These are phyloP conservation scores for Asterophora parasitica DNA, from an alignment of 768 basidiomycete genomes.

Conservation along the genomic window DNA sequence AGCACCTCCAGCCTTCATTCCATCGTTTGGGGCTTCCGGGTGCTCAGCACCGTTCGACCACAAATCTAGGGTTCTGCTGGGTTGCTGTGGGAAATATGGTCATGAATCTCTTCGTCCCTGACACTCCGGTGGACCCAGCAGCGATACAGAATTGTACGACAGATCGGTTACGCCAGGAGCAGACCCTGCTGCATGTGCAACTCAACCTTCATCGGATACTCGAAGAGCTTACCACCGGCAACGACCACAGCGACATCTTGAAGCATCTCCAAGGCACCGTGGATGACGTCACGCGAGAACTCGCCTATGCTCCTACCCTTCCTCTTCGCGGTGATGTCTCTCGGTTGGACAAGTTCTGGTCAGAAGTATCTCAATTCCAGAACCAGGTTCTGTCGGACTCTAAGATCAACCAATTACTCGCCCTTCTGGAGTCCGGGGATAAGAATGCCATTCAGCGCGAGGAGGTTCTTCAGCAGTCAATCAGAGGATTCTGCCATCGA, in stretches of 20 bases:
- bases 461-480: conserved; percentile 71
- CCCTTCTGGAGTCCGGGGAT: conserved; percentile 31
- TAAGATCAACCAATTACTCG: conserved; percentile 47
- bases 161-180: conserved; percentile 40
- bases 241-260: conserved; percentile 44
- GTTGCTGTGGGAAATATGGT: conserved; percentile 55
- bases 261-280: conserved; percentile 37
- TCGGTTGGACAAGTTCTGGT: conserved; percentile 64
- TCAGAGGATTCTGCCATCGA: conserved; percentile 73
- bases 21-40: conserved; percentile 10
- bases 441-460: conserved; percentile 48
- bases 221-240: conserved; percentile 55
- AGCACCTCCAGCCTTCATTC: conserved; percentile 25
- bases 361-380: conserved; percentile 74
- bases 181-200: conserved; percentile 40
- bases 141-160: conserved; percentile 48
- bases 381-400: conserved; percentile 43
- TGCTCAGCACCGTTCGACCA: conserved; percentile 7
- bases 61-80: conserved; percentile 42
- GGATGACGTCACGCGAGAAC: conserved; percentile 23
- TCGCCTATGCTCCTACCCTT: conserved; percentile 22
- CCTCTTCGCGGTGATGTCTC: conserved; percentile 36
- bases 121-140: conserved; percentile 83
- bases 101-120: conserved; percentile 72
- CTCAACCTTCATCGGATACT: conserved; percentile 48